These are phyloP conservation scores for Capsicum baccatum DNA, from an alignment of 257 asterid genomes.

Conservation along the genomic window DNA sequence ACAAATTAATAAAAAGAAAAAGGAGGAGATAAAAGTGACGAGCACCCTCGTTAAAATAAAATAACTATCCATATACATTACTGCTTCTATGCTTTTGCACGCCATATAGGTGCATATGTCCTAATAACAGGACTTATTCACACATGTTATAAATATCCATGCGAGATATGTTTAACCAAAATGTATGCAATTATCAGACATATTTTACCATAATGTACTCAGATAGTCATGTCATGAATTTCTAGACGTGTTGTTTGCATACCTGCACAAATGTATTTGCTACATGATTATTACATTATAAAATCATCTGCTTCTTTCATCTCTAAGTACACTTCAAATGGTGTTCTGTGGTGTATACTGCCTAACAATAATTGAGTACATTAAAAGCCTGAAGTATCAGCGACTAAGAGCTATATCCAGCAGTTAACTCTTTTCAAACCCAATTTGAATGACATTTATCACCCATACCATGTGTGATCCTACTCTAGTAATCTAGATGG, in stretches of 20 bases:
- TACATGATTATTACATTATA: neutral
- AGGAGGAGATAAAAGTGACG: neutral
- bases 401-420: neutral
- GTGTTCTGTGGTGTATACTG: constrained; percentile 2
- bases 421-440: neutral
- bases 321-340: neutral
- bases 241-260: neutral
- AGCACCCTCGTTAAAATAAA: neutral
- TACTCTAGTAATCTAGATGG: neutral
- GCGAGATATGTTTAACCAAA: neutral
- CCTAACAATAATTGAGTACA: neutral
- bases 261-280: neutral
- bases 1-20: neutral
- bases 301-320: neutral
- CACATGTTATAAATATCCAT: neutral
- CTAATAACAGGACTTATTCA: neutral
- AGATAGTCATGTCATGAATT: neutral
- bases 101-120: neutral
- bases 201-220: neutral
- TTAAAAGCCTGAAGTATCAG: constrained; percentile 17
- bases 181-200: neutral
- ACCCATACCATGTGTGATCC: neutral
- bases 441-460: neutral
- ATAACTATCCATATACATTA: neutral
- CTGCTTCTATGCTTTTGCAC: neutral